Evolutionary conservation across 2,329 filamentous ascomycete genomes (phyloP).

Genomic region (Grosmannia penicillata): DNA sequence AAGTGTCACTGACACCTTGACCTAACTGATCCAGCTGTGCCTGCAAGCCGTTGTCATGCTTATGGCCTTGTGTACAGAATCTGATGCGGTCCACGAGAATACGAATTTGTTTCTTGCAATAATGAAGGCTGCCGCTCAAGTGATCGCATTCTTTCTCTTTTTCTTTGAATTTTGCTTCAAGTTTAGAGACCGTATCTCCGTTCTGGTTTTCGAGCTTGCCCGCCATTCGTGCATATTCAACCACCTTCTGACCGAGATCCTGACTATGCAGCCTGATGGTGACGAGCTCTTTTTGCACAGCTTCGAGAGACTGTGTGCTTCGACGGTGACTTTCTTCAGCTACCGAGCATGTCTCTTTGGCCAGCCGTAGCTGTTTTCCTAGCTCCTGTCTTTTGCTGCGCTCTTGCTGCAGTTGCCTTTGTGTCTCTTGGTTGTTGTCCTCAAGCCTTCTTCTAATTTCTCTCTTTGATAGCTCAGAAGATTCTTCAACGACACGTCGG

Average conservation of each 20-base stretch:
- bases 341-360: constrained; percentile 3
- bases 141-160: constrained; percentile 5
- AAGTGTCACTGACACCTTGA: too few relatives aligned
- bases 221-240: constrained; percentile 1
- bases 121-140: too few relatives aligned
- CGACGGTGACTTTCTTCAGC: constrained; percentile 6
- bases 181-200: background rate
- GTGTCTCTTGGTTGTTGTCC: constrained; percentile 1
- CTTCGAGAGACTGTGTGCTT: background rate
- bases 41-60: too few relatives aligned
- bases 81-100: too few relatives aligned
- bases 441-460: constrained; percentile 4
- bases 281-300: constrained; percentile 3
- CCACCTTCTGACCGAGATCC: background rate
- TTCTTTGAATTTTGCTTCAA: constrained; percentile 4
- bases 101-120: too few relatives aligned
- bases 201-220: background rate
- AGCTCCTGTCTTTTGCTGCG: constrained; percentile 5
- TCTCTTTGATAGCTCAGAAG: constrained; percentile 1
- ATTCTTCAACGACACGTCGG: constrained; percentile 2
- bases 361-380: constrained; percentile 7
- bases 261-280: background rate
- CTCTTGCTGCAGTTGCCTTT: constrained; percentile 7
- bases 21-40: too few relatives aligned
- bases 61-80: too few relatives aligned